Base-by-base conservation (phyloP, 164 flowering plant species). In the Umbilicus rupestris region DNA sequence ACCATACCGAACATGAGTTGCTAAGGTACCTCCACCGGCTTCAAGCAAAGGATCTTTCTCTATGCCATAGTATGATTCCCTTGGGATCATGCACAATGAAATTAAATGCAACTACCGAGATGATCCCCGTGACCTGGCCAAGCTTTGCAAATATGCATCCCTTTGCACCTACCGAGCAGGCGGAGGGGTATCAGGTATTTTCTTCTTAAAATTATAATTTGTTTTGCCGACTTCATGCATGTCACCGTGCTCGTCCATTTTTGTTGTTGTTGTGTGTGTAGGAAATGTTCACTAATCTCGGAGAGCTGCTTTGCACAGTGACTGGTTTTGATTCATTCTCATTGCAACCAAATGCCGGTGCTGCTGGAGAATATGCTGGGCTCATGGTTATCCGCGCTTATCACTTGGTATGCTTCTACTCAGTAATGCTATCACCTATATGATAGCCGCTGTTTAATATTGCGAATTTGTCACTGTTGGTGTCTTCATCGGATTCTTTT, bases 11-110 rank as follows among this genome's bases (percentile, higher is more conserved):
- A 81, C 99, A 94, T 72, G 99, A 91, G 78, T 73, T 94, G 76
- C 94, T 94, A 20, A 81, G 99, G 35, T 94, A 94, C 80, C 41
- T 94, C 50, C 79, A 82, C 46, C 81, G 64, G 77, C 74, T 94
- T 39, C 97, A 94, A 64, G 71, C 97, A 9, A 94, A 87, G 75
- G 99, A 94, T 79, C 88, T 94, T 30, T 94, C 99, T 4, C 73
- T 94, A 49, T 94, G 99, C 83, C 97, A 94, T 77, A 91, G 99
- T 76, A 94, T 94, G 99, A 94, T 94, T 82, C 99, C 99, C 2
- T 71, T 94, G 81, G 99, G 99, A 58, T 94, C 99, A 70, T 94
- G 99, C 66, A 94, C 99, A 35, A 94, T 94, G 99, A 94, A 94
- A 70, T 66, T 94, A 80, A 94, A 94, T 77, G 99, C 97, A 60